Evolutionary conservation across 2,329 filamentous ascomycete species (phyloP).

Genomic region (Emericellopsis cladophorae): DNA sequence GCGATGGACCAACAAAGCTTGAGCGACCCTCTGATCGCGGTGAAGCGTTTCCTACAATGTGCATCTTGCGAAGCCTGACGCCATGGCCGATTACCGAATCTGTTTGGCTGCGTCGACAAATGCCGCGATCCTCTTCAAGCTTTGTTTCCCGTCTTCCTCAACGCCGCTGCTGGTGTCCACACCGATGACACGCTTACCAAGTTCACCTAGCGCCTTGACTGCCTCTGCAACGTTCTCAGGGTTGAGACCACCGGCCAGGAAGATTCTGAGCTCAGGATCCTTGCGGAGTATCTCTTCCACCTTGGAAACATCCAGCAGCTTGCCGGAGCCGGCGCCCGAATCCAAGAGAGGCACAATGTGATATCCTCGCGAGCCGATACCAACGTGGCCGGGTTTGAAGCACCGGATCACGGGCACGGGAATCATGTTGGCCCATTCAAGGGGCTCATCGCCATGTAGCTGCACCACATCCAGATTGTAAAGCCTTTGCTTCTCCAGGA

Average conservation of each 20-base stretch:
- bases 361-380: conserved; percentile 62
- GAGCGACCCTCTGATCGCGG: too few relatives aligned
- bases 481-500: conserved; percentile 64
- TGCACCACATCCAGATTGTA: conserved; percentile 82
- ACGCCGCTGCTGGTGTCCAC: conserved; percentile 95
- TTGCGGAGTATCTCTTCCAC: conserved; percentile 54
- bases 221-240: conserved; percentile 63
- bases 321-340: conserved; percentile 73
- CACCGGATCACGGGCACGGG: conserved; percentile 84
- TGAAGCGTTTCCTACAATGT: too few relatives aligned
- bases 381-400: conserved; percentile 67
- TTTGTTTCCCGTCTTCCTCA: conserved; percentile 72
- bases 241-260: conserved; percentile 77
- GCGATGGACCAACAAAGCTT: too few relatives aligned
- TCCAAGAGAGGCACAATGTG: conserved; percentile 79
- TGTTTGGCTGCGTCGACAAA: conserved; percentile 69
- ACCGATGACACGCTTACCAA: conserved; percentile 54
- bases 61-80: too few relatives aligned
- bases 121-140: conserved; percentile 62
- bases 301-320: conserved; percentile 58
- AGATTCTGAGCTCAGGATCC: conserved; percentile 58
- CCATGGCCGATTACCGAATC: conserved; percentile 23
- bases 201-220: conserved; percentile 48
- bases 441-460: conserved; percentile 79
- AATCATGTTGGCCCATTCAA: conserved; percentile 84